Conservation (phyloP, 371 early-diverging fungal species). For the Ecytonucleospora hepatopenaei region DNA sequence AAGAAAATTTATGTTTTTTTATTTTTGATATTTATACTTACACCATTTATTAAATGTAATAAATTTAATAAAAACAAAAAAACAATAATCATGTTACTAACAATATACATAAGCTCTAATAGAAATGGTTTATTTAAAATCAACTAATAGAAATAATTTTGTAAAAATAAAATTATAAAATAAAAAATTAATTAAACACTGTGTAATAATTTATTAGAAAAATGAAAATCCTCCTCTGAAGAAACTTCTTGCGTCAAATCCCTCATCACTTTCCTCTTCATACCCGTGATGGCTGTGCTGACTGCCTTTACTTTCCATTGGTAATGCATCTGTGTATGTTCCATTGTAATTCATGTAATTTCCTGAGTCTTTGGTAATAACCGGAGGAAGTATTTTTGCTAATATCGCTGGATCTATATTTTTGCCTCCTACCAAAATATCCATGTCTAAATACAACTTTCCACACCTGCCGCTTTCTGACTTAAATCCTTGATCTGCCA, state of each 20-base stretch:
- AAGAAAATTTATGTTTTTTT: neutral
- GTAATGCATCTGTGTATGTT: neutral
- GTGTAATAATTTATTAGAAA: neutral
- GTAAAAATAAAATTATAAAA: neutral
- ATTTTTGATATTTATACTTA: neutral
- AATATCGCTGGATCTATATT: slow-evolving; percentile 10
- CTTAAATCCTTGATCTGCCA: slow-evolving; percentile 36
- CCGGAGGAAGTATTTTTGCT: neutral
- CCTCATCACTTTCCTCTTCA: neutral
- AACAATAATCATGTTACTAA: neutral
- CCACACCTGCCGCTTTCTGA: neutral
- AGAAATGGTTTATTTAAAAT: neutral
- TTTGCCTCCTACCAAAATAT: slow-evolving; percentile 23
- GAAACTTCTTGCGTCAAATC: neutral
- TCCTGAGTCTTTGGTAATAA: neutral
- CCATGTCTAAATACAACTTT: slow-evolving; percentile 25
- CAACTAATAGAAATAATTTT: neutral
- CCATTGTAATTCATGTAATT: neutral
- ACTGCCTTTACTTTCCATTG: neutral
- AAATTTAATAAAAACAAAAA: neutral
- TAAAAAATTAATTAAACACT: neutral
- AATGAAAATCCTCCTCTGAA: neutral
- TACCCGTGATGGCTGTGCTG: neutral
- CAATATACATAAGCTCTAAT: neutral
- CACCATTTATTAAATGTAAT: neutral